phyloP scores from a whole-genome alignment of 306 rosid genomes.

The Calophaca sinica region DNA sequence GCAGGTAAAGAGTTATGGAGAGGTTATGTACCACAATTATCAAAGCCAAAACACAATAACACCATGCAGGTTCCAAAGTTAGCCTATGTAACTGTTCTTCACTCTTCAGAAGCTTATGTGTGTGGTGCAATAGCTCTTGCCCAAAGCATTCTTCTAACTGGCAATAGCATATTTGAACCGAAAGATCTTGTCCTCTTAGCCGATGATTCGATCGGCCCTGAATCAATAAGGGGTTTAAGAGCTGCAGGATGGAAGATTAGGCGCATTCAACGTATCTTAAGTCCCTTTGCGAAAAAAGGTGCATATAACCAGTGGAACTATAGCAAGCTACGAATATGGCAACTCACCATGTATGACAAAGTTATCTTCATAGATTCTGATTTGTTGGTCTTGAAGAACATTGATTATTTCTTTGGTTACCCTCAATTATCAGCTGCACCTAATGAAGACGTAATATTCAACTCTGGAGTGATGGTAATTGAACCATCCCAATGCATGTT shows the following conservation, averaged over 20 bases:
- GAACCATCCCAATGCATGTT: slow-evolving; percentile 87
- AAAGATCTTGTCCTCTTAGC: slow-evolving; percentile 76
- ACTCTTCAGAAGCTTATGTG: slow-evolving; percentile 83
- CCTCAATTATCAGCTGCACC: slow-evolving; percentile 74
- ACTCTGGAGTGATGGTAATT: slow-evolving; percentile 77
- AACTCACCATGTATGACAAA: slow-evolving; percentile 63
- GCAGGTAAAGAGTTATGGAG: slow-evolving; percentile 66
- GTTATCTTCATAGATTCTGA: slow-evolving; percentile 82
- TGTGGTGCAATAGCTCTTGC: slow-evolving; percentile 94
- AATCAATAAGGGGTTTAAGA: slow-evolving; percentile 54
- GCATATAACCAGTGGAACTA: slow-evolving; percentile 88
- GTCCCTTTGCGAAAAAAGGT: slow-evolving; percentile 58
- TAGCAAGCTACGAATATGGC: slow-evolving; percentile 83
- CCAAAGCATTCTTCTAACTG: slow-evolving; percentile 67
- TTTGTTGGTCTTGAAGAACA: slow-evolving; percentile 54
- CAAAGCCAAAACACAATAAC: background rate
- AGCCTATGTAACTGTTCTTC: slow-evolving; percentile 83
- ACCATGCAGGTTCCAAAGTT: slow-evolving; percentile 13
- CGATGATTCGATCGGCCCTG: slow-evolving; percentile 58
- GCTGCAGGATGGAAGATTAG: slow-evolving; percentile 75
- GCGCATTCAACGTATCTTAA: slow-evolving; percentile 62
- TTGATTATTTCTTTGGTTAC: slow-evolving; percentile 53
- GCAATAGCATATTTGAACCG: background rate
- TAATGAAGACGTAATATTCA: slow-evolving; percentile 58
- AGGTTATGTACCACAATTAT: background rate